Conservation (phyloP, 169 alveolate species). For the Plasmodium knowlesi region DNA sequence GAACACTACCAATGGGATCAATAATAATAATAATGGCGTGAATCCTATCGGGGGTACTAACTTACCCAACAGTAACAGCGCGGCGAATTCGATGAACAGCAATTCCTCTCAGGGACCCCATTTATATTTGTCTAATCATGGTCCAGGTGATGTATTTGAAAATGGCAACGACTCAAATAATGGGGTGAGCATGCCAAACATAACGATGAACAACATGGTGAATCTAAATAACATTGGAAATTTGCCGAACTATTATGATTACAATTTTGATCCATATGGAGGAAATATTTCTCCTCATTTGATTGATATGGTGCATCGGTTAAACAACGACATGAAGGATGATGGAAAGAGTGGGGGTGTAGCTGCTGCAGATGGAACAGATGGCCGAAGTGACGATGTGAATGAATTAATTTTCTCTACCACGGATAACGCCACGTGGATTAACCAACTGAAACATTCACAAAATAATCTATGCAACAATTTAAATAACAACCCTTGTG, state of each 20-base stretch:
- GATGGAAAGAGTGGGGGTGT: neutral
- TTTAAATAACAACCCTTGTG: conserved; percentile 32
- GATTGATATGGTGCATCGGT: conserved; percentile 38
- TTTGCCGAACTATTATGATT: conserved; percentile 41
- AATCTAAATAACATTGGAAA: neutral
- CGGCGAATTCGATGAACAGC: conserved; percentile 2
- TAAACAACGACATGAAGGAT: conserved; percentile 54
- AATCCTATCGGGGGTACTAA: neutral
- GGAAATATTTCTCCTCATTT: conserved; percentile 51
- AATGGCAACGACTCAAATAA: conserved; percentile 13
- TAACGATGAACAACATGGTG: neutral
- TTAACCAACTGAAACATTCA: conserved; percentile 56
- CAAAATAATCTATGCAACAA: conserved; percentile 37
- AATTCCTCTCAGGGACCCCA: conserved; percentile 1
- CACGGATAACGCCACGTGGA: conserved; percentile 45
- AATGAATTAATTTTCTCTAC: conserved; percentile 23
- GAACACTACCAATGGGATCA: neutral
- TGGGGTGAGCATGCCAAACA: neutral
- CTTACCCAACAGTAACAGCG: neutral
- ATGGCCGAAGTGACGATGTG: conserved; percentile 24
- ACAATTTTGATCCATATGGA: conserved; percentile 63
- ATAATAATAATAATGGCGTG: no score
- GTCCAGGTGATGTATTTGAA: conserved; percentile 4
- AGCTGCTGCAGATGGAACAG: neutral
- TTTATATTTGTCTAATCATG: conserved; percentile 11